Evolutionary conservation across 2,329 filamentous ascomycete species (phyloP).

Genomic region (Microsporum canis): DNA sequence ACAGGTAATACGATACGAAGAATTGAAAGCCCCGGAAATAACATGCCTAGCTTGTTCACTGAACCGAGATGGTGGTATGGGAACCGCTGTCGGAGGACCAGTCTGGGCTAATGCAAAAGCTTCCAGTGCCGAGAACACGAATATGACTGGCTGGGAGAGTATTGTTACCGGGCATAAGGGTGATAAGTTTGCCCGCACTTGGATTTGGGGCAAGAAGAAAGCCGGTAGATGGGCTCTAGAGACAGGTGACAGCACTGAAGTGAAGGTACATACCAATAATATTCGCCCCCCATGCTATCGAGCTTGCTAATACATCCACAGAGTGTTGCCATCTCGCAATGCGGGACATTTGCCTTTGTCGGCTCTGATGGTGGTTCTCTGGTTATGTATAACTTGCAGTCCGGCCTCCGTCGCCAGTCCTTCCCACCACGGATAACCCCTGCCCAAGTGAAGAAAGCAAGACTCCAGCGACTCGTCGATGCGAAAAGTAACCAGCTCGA

Average conservation of each 20-base stretch:
- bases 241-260: constrained; percentile 71
- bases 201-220: constrained; percentile 94
- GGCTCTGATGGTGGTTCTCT: constrained; percentile 74
- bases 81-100: constrained; percentile 62
- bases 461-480: constrained; percentile 50
- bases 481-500: constrained; percentile 36
- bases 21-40: constrained; percentile 79
- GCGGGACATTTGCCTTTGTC: constrained; percentile 84
- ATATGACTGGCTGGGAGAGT: constrained; percentile 90
- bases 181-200: constrained; percentile 77
- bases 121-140: constrained; percentile 57
- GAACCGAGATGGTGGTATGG: constrained; percentile 90
- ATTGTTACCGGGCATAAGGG: constrained; percentile 84
- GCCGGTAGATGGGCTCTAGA: constrained; percentile 88
- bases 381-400: constrained; percentile 96
- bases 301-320: constrained; percentile 23
- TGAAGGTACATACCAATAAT: constrained; percentile 37
- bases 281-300: neutral
- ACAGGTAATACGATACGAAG: constrained; percentile 20
- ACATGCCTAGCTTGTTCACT: constrained; percentile 83
- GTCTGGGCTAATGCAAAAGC: constrained; percentile 72
- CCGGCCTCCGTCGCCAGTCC: constrained; percentile 72
- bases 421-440: constrained; percentile 73
- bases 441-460: constrained; percentile 64
- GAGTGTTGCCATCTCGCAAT: constrained; percentile 78